These are phyloP conservation scores for Geotrichum klebahnii DNA, from an alignment of 1,139 yeast species.

Conservation along the genomic window DNA sequence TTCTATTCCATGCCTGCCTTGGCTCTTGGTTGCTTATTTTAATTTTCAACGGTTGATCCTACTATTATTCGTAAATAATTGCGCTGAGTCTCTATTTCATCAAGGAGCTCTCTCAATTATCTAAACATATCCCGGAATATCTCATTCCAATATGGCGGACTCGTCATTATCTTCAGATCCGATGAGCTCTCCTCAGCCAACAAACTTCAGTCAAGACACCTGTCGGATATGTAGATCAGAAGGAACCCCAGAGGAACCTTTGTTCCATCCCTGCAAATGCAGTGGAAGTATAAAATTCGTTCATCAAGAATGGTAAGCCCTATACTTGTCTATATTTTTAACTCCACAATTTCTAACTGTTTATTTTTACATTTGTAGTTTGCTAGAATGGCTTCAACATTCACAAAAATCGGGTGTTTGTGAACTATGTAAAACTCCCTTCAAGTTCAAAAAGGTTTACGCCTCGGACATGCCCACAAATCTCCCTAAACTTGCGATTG, in stretches of 20 bases:
- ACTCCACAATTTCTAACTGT: not conserved
- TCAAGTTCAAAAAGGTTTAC: slow-evolving; percentile 67
- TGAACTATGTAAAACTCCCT: slow-evolving; percentile 83
- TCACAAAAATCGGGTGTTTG: slow-evolving; percentile 63
- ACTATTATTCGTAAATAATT: not conserved
- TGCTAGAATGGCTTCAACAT: slow-evolving; percentile 79
- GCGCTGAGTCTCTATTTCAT: not conserved
- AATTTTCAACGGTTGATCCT: not conserved
- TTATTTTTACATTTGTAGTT: slow-evolving; percentile 30
- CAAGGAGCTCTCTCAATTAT: too few relatives aligned
- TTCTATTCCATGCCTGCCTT: not conserved
- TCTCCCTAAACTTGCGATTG: slow-evolving; percentile 52
- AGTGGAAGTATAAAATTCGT: slow-evolving; percentile 89
- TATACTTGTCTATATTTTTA: not conserved
- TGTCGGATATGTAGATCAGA: slow-evolving; percentile 96
- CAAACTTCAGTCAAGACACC: slow-evolving; percentile 38
- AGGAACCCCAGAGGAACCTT: slow-evolving; percentile 71
- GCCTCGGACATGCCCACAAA: slow-evolving; percentile 64
- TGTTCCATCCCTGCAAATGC: slow-evolving; percentile 89
- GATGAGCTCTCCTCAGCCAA: not conserved
- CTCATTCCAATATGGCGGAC: slow-evolving; percentile 6
- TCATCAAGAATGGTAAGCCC: slow-evolving; percentile 71
- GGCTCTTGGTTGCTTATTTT: too few relatives aligned
- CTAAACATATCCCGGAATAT: not conserved
- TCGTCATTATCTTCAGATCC: slow-evolving; percentile 1